phyloP scores from a whole-genome alignment of 2,329 filamentous ascomycete species.

The Ampelomyces quisqualis region DNA sequence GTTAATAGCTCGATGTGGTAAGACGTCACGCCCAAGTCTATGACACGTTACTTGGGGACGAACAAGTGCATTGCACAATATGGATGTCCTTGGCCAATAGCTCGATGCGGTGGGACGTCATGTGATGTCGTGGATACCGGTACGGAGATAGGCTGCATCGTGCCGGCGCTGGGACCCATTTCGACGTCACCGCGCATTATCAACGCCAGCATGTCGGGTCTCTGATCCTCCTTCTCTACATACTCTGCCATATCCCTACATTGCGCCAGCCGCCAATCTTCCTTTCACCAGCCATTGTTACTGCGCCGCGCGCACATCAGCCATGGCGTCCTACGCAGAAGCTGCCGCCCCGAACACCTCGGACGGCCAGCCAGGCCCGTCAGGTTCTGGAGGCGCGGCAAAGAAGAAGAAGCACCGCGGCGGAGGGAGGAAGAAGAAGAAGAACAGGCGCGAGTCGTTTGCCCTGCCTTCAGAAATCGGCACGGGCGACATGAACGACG shows the following conservation, averaged over 20 bases:
- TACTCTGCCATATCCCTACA: too few relatives aligned
- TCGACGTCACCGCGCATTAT: too few relatives aligned
- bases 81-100: background rate
- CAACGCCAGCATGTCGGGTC: too few relatives aligned
- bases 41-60: too few relatives aligned
- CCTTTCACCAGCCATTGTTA: slow-evolving; percentile 7
- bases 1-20: slow-evolving; percentile 1
- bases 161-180: slow-evolving; percentile 3
- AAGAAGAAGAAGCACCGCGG: slow-evolving; percentile 75
- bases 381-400: slow-evolving; percentile 19
- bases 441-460: slow-evolving; percentile 77
- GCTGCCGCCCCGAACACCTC: slow-evolving; percentile 13
- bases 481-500: slow-evolving; percentile 57
- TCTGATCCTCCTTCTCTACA: background rate
- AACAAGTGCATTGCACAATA: too few relatives aligned
- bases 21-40: slow-evolving; percentile 7
- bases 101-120: too few relatives aligned
- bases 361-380: slow-evolving; percentile 8
- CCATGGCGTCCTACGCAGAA: slow-evolving; percentile 23
- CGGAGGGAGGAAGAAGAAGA: slow-evolving; percentile 76
- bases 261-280: too few relatives aligned
- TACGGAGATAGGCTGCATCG: too few relatives aligned
- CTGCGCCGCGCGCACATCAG: slow-evolving; percentile 3
- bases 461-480: slow-evolving; percentile 57
- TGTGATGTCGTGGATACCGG: too few relatives aligned